Conservation (phyloP, 768 basidiomycete genomes). For the Mycena maculata region DNA sequence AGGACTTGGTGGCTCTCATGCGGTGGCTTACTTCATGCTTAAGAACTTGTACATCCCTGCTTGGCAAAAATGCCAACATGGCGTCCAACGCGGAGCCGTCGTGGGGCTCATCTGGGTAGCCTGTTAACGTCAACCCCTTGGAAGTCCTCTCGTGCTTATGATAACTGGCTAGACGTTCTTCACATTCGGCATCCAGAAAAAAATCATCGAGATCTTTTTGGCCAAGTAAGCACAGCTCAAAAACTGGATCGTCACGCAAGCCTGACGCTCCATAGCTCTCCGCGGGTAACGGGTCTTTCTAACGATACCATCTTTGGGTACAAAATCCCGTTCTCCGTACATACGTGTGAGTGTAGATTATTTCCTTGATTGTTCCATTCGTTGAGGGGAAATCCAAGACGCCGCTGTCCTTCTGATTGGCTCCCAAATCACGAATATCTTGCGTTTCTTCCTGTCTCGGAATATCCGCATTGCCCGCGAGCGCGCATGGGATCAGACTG, state of each 20-base stretch:
- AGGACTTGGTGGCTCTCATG: not conserved
- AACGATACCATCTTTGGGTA: conserved; percentile 74
- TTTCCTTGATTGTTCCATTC: not conserved
- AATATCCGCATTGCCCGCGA: conserved; percentile 86
- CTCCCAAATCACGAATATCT: conserved; percentile 77
- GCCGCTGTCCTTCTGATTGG: conserved; percentile 80
- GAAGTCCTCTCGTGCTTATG: not conserved
- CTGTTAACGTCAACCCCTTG: conserved; percentile 11
- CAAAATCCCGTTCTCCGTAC: conserved; percentile 71
- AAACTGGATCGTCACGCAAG: not conserved
- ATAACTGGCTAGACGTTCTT: conserved; percentile 60
- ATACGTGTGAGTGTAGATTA: conserved; percentile 66
- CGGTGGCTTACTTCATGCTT: not conserved
- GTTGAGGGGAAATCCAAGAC: conserved; percentile 55
- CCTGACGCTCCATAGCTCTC: conserved; percentile 58
- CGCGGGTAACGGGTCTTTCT: conserved; percentile 70
- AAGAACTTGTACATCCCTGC: conserved; percentile 70
- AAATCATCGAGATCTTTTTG: conserved; percentile 73
- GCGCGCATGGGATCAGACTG: conserved; percentile 85
- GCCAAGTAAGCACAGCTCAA: conserved; percentile 61
- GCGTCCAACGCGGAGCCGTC: conserved; percentile 71
- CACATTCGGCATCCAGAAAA: conserved; percentile 79
- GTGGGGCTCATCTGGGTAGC: conserved; percentile 80
- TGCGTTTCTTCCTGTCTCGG: conserved; percentile 84
- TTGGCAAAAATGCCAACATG: conserved; percentile 90